Base-by-base conservation (phyloP, 768 basidiomycete species). In the Boletus fagicola region DNA sequence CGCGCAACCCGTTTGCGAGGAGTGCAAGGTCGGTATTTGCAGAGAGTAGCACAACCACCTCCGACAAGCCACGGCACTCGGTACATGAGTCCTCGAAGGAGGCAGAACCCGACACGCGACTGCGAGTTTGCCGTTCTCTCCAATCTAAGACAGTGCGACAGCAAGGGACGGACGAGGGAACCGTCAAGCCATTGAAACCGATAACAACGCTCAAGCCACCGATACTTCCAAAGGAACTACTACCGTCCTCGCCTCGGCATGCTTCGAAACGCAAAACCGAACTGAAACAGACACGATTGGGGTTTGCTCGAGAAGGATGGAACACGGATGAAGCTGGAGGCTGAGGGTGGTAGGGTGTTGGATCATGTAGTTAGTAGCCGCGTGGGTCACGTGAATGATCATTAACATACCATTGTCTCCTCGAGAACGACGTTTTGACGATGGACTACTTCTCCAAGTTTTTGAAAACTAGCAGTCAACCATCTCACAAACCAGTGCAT, bases 361-460 rank as follows among this genome's bases (percentile, higher is more conserved):
- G 28, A 49, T n/a, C n/a, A n/a, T 33, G 51, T 55, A 44, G 22
- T 28, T 30, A 46, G 30, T 48, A 33, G 24, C 24, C 16, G 49
- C 13, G 16, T 40, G 10, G 43, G 36, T 62, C 66, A 65, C 57
- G 63, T 66, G 65, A 51, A 56, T 51, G 4, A 49, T 20, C 13
- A 28, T 28, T 33, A 49, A 5, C 40, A 13, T 20, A 4, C 13
- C 6, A 22, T 24, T 2, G 8, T 38, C 36, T 13, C 11, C 15
- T 13, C n/a, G n/a, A 30, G n/a, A 26, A 43, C 26, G 20, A 51
- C 24, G 9, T 35, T 18, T 49, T 45, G 56, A 61, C 49, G 45
- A 92, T 92, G 90, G 89, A 92, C 65, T 93, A 92, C 71, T 93
- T 94, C 68, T 87, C 89, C 51, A 91, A 90, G 68, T 92, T 92